phyloP scores from a whole-genome alignment of 257 asterid species.

The Jasminum sambac region DNA sequence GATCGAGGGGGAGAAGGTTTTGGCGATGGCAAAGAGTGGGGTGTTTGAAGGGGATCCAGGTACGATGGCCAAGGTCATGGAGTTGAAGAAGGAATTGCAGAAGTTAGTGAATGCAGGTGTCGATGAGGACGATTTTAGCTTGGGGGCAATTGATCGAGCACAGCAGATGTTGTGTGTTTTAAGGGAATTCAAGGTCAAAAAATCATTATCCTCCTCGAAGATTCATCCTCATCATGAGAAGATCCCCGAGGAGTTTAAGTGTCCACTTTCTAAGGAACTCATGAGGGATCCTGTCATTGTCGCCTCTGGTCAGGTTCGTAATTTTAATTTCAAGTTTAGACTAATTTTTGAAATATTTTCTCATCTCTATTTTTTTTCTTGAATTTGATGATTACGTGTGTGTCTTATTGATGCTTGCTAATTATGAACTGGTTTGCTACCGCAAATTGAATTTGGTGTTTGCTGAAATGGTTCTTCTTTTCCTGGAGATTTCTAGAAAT shows the following conservation, averaged over 20 bases:
- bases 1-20: no score
- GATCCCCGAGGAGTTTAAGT: conserved; percentile 40
- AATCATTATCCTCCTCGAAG: conserved; percentile 20
- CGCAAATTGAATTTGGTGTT: background rate
- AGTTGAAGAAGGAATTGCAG: conserved; percentile 42
- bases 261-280: conserved; percentile 45
- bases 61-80: conserved; percentile 32
- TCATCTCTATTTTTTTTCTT: background rate
- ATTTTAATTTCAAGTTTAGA: background rate
- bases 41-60: conserved; percentile 28
- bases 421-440: background rate
- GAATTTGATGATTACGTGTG: background rate
- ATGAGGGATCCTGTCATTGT: conserved; percentile 53
- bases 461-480: no score
- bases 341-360: background rate
- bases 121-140: conserved; percentile 27
- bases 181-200: conserved; percentile 31
- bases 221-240: background rate
- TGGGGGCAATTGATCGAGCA: conserved; percentile 41
- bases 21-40: conserved; percentile 41
- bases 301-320: conserved; percentile 47
- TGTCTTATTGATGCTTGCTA: background rate
- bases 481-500: background rate
- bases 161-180: conserved; percentile 28
- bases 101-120: conserved; percentile 37